Base-by-base conservation (phyloP, 768 basidiomycete genomes). In the Sutorius australiensis region DNA sequence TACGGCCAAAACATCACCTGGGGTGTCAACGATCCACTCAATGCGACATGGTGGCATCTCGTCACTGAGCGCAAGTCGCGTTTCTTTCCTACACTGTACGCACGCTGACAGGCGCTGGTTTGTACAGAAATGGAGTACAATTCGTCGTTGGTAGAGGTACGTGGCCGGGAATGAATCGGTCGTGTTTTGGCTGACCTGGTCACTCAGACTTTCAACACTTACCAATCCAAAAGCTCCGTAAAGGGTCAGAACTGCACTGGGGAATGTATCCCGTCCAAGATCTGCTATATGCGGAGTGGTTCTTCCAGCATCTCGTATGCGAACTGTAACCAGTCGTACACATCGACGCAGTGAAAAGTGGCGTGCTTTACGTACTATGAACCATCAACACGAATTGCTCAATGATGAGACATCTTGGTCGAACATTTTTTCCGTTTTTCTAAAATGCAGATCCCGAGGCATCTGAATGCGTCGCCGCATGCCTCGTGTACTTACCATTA, bases 11-110 rank as follows among this genome's bases (percentile, higher is more conserved):
- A 65, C 46, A 65, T 74, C 1, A 74, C 75, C 34, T 89, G 87
- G 86, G 75, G 74, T 27, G 65, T 71, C 8, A 72, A 76, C 45
- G 86, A 85, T 64, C 86, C 87, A 0, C 70, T 89, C 49, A 89
- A 89, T 56, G 85, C 84, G 5, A 88, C 86, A 3, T 89, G 84
- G 82, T 89, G 86, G 87, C 87, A 88, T 65, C 77, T 67, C 24
- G 84, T 89, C 41, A 88, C 87, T 0, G 83, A 88, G 70, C 76
- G 84, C 82, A 53, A 47, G 76, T 66, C 5, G 13, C 34, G 12
- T 12, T 27, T 1, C 13, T 17, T 50, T 48, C 6, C 13, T 19
- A 14, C 27, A n/a, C 13, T 14, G 12, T 46, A 6, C 5, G 3
- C 12, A 36, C 19, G 36, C 41, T 59, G 19, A 60, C 12, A 6